Percentiles rank a stretch among this genome's conserved stretches.
Evolutionary conservation across 768 basidiomycete species (phyloP).

Genomic region (Epithele typhae): DNA sequence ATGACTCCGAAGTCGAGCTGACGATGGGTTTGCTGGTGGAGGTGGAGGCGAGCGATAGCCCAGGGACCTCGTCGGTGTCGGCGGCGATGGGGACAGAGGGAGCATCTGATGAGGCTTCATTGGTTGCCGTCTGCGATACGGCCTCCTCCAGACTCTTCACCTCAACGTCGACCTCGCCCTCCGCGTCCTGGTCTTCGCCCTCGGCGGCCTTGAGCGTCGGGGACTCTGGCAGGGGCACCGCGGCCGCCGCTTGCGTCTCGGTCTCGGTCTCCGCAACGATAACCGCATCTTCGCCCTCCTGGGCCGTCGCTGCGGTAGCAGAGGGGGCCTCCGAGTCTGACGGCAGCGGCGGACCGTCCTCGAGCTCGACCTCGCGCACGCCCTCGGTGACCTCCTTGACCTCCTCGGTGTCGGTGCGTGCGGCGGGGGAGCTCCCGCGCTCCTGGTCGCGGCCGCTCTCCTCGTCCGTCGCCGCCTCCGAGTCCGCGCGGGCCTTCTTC

Average conservation of each 20-base stretch:
- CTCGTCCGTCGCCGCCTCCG: conserved; percentile 28
- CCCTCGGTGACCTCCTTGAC: conserved; percentile 72
- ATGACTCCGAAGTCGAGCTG: not conserved
- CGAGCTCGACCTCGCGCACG: conserved; percentile 64
- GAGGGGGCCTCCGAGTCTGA: not conserved
- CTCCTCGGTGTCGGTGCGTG: conserved; percentile 33
- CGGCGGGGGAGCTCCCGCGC: conserved; percentile 5
- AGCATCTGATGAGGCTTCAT: no score
- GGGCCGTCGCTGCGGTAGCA: not conserved
- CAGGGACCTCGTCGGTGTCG: conserved; percentile 16
- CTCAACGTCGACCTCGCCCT: conserved; percentile 1
- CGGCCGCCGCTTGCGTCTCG: conserved; percentile 22
- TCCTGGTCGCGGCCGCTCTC: conserved; percentile 12
- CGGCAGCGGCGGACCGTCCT: conserved; percentile 30
- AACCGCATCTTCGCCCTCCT: not conserved
- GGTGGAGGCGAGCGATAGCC: conserved; percentile 6
- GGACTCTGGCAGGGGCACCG: conserved; percentile 36
- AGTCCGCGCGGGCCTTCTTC: conserved; percentile 42
- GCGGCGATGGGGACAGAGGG: not conserved
- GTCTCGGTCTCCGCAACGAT: not conserved
- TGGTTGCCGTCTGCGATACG: not conserved
- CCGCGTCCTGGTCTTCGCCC: conserved; percentile 1
- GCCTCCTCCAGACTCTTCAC: not conserved
- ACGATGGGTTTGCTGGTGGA: not conserved
- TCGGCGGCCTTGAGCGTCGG: conserved; percentile 22